Base-by-base conservation (phyloP, 1,284 basidiomycete genomes). In the Leccinum griseonigrum region DNA sequence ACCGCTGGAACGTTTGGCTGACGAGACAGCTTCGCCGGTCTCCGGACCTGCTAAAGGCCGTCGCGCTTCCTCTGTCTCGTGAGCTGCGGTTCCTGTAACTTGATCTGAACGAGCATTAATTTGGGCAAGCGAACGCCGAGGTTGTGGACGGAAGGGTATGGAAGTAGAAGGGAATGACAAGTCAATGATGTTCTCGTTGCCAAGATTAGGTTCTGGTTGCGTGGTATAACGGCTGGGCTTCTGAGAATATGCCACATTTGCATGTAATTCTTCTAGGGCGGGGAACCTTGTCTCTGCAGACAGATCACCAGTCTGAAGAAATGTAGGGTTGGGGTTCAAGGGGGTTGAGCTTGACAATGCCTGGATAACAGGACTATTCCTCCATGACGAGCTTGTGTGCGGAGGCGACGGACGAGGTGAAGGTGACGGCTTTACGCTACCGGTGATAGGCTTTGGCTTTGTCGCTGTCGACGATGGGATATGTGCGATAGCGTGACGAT, bases 181-280 rank as follows among this genome's bases (percentile, higher is more conserved):
- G 59, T 72, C 68, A 26, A 65, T 54, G 26, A 71, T 60, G 16
- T 51, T 67, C 54, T 65, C 61, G 8, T 61, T 63, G 54, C 58
- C 56, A 26, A 53, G 14, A n/a, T 59, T 57, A 6, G 55, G 28
- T 40, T 74, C 69, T 2, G 59, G 59, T 52, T 63, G 68, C n/a
- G 60, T 50, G 62, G 59, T 64, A 60, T 65, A 60, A 58, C 62
- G 65, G 63, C 65, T 53, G 57, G 64, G 26, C 55, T 62, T 68
- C 34, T 64, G 69, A 61, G 74, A 46, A 68, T 60, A 53, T 64
- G 66, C 59, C 63, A 88, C 86, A n/a, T 79, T 79, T 10, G 85
- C 83, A 74, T 93, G 88, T 11, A 92, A 77, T 66, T 91, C 88
- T 70, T 92, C 91, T 31, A 93, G 75, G 1, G 90, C 88, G 2